Percentiles rank a stretch among this genome's conserved stretches.
phyloP scores from a whole-genome alignment of 2,329 filamentous ascomycete genomes.

The Lasiodiplodia citricola region DNA sequence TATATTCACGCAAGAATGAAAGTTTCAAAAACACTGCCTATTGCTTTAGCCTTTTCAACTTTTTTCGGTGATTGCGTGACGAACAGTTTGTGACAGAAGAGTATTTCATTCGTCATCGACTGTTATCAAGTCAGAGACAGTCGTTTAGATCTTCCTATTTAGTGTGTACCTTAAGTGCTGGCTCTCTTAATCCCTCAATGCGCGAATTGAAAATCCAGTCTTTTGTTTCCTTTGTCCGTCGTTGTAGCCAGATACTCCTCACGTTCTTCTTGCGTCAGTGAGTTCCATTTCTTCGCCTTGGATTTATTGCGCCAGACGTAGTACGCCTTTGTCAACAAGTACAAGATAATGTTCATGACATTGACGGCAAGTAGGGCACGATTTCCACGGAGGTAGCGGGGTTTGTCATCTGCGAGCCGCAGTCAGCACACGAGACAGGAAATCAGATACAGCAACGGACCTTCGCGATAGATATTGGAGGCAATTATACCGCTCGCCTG shows the following conservation, averaged over 20 bases:
- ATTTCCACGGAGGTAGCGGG: constrained; percentile 33
- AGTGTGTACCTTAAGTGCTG: background rate
- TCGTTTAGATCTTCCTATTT: background rate
- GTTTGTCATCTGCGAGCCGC: constrained; percentile 30
- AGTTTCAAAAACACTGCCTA: too few species aligned
- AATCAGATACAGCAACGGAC: constrained; percentile 1
- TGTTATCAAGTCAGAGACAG: background rate
- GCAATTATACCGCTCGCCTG: constrained; percentile 34
- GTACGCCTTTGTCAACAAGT: constrained; percentile 39
- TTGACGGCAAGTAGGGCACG: constrained; percentile 37
- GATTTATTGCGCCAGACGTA: constrained; percentile 40
- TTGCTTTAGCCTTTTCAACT: too few species aligned
- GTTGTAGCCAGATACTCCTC: constrained; percentile 42
- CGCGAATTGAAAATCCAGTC: constrained; percentile 41
- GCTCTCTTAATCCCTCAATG: constrained; percentile 31
- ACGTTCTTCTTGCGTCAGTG: constrained; percentile 45
- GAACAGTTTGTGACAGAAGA: too few species aligned
- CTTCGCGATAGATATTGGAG: constrained; percentile 35
- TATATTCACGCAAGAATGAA: background rate
- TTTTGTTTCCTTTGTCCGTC: constrained; percentile 44
- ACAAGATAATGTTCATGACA: constrained; percentile 39
- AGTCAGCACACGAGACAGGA: background rate
- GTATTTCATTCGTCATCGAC: background rate
- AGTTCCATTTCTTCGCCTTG: constrained; percentile 40
- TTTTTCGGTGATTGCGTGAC: too few species aligned